Evolutionary conservation across 2,329 filamentous ascomycete genomes (phyloP).

Genomic region (Davidsoniella neocaledoniae): DNA sequence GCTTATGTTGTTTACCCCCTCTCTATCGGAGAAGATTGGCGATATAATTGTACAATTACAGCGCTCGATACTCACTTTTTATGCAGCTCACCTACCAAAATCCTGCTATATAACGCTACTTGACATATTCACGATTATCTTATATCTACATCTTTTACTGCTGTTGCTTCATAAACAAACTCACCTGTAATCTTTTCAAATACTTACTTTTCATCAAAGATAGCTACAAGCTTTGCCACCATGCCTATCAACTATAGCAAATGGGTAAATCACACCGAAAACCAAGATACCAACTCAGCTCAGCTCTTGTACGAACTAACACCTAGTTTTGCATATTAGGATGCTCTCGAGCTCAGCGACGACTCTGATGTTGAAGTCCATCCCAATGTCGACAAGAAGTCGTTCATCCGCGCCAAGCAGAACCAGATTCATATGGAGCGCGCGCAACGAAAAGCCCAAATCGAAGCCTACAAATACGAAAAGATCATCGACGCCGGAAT

Average conservation of each 20-base stretch:
- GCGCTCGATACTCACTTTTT: too few species aligned
- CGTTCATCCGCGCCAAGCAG: conserved; percentile 97
- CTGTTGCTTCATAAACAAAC: conserved; percentile 18
- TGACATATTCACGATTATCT: conserved; percentile 3
- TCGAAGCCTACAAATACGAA: conserved; percentile 84
- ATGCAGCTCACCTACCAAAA: too few species aligned
- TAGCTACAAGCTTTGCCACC: conserved; percentile 14
- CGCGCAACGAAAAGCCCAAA: conserved; percentile 68
- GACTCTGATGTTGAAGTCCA: conserved; percentile 97
- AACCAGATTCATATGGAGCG: conserved; percentile 90
- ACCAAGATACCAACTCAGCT: neutral
- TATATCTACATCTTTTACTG: conserved; percentile 10
- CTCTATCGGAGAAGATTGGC: too few species aligned
- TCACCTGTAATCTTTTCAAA: neutral
- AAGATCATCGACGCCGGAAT: conserved; percentile 84
- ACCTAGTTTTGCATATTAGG: conserved; percentile 27
- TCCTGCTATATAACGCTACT: too few species aligned
- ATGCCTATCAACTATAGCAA: conserved; percentile 49
- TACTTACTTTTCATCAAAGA: neutral
- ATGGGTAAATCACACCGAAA: conserved; percentile 34
- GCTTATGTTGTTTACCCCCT: neutral
- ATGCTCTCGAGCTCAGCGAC: conserved; percentile 89
- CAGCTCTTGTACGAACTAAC: conserved; percentile 9
- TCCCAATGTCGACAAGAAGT: conserved; percentile 95
- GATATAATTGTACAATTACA: too few species aligned